Percentiles rank a stretch among this genome's conserved stretches.
Conservation (phyloP, 805 yeast species). For the Yarrowia bubula region DNA sequence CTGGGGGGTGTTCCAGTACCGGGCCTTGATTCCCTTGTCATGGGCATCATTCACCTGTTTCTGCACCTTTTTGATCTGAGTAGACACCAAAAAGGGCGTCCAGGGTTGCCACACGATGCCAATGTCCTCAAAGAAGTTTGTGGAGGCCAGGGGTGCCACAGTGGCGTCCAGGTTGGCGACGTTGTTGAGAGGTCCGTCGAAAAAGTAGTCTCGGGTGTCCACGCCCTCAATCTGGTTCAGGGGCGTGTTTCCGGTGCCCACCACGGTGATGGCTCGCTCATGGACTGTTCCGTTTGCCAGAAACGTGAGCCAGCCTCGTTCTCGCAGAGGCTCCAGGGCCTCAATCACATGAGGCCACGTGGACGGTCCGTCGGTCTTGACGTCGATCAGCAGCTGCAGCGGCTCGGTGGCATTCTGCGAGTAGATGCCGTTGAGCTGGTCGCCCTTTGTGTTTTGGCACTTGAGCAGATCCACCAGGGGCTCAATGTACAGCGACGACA, state of each 20-base stretch:
- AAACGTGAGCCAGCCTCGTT: constrained; percentile 49
- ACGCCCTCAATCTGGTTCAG: constrained; percentile 39
- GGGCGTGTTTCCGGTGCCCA: constrained; percentile 68
- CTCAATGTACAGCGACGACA: constrained; percentile 16
- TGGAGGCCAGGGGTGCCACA: constrained; percentile 43
- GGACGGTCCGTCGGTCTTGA: constrained; percentile 48
- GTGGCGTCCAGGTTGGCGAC: constrained; percentile 33
- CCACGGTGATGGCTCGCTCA: constrained; percentile 58
- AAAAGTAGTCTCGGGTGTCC: constrained; percentile 44
- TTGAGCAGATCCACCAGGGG: constrained; percentile 27
- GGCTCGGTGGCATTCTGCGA: constrained; percentile 35
- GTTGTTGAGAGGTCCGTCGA: constrained; percentile 51
- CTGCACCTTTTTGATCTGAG: constrained; percentile 14
- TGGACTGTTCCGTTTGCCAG: constrained; percentile 42
- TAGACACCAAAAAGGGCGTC: constrained; percentile 26
- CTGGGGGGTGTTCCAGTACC: constrained; percentile 70
- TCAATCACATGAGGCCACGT: constrained; percentile 49
- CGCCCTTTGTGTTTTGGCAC: constrained; percentile 13
- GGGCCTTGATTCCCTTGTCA: constrained; percentile 48
- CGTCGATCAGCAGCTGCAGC: constrained; percentile 60
- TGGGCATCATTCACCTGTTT: constrained; percentile 32
- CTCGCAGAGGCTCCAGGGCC: constrained; percentile 49
- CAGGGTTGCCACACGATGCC: constrained; percentile 36
- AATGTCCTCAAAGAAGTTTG: constrained; percentile 35
- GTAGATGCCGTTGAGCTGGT: constrained; percentile 23